A percentile compares a stretch with the other conserved stretches of the same genome.
phyloP scores from a whole-genome alignment of 2,329 filamentous ascomycete species.

The Penicillium sclerotigenum region DNA sequence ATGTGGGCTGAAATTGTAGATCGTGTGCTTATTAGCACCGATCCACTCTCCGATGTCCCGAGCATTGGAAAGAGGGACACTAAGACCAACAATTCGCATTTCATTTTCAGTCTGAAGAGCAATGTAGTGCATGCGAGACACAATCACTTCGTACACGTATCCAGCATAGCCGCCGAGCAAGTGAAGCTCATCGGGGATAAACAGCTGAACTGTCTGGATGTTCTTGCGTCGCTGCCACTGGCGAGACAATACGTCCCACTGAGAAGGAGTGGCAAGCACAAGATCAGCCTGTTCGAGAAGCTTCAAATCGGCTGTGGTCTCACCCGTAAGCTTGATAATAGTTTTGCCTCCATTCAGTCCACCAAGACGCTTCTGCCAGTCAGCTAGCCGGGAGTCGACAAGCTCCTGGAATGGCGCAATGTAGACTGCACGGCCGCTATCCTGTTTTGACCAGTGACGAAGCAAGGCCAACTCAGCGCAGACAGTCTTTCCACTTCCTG shows the following conservation, averaged over 20 bases:
- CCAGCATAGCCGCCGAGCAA: constrained; percentile 83
- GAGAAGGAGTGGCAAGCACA: constrained; percentile 83
- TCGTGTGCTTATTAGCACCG: constrained; percentile 94
- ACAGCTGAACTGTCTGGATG: constrained; percentile 81
- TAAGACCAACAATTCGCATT: constrained; percentile 82
- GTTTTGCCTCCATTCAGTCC: constrained; percentile 76
- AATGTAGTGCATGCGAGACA: constrained; percentile 98
- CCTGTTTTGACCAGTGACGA: constrained; percentile 74
- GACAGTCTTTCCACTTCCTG: constrained; percentile 93
- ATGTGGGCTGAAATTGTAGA: constrained; percentile 96
- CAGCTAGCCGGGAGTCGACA: constrained; percentile 73
- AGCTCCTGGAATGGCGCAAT: constrained; percentile 93
- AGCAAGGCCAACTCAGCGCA: constrained; percentile 93
- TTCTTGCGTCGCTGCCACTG: constrained; percentile 98
- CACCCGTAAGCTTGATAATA: constrained; percentile 89
- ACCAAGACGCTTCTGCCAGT: constrained; percentile 78
- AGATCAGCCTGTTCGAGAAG: constrained; percentile 83
- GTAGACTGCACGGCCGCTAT: constrained; percentile 80
- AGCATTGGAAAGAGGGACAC: constrained; percentile 88
- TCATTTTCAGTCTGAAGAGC: constrained; percentile 79
- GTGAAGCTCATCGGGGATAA: constrained; percentile 94
- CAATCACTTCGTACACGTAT: constrained; percentile 90
- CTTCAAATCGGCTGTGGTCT: constrained; percentile 86
- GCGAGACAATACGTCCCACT: constrained; percentile 94
- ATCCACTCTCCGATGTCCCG: constrained; percentile 97